These are phyloP conservation scores for Durotheca rogersii DNA, from an alignment of 495 filamentous ascomycete species.

Conservation along the genomic window DNA sequence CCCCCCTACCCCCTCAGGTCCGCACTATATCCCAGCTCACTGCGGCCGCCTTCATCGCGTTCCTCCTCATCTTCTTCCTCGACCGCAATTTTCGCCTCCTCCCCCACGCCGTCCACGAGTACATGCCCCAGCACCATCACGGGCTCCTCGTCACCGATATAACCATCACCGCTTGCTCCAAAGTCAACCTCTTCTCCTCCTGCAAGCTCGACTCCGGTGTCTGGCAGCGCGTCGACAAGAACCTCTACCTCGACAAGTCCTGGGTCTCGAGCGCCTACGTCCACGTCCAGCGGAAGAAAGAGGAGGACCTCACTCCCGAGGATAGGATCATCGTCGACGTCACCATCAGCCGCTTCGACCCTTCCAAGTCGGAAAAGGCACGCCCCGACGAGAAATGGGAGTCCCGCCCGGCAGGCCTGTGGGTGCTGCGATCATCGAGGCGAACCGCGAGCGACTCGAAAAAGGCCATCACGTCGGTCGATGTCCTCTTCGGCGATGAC, in stretches of 20 bases:
- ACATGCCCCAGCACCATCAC: slow-evolving; percentile 77
- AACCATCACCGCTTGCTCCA: slow-evolving; percentile 74
- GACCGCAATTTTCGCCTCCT: slow-evolving; percentile 81
- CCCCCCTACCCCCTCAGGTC: slow-evolving; percentile 50
- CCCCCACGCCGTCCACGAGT: slow-evolving; percentile 76
- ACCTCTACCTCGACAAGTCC: slow-evolving; percentile 74
- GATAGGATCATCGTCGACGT: slow-evolving; percentile 87
- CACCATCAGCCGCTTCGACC: slow-evolving; percentile 74
- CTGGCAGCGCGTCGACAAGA: slow-evolving; percentile 90
- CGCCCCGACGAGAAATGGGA: slow-evolving; percentile 76
- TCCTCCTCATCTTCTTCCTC: slow-evolving; percentile 71
- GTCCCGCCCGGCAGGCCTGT: slow-evolving; percentile 72
- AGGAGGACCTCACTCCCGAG: slow-evolving; percentile 71
- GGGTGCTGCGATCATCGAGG: slow-evolving; percentile 79
- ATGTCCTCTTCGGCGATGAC: slow-evolving; percentile 91
- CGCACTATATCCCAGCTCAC: slow-evolving; percentile 82
- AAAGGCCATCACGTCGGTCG: slow-evolving; percentile 75
- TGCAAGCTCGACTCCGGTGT: slow-evolving; percentile 73
- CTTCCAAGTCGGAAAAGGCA: slow-evolving; percentile 59
- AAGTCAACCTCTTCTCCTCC: slow-evolving; percentile 69
- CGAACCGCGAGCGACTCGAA: slow-evolving; percentile 76
- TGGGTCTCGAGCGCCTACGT: slow-evolving; percentile 80
- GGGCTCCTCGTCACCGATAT: slow-evolving; percentile 87
- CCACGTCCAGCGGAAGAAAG: slow-evolving; percentile 80
- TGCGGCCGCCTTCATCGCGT: slow-evolving; percentile 62